Evolutionary conservation across 257 asterid genomes (phyloP).

Genomic region (Asclepias syriaca): DNA sequence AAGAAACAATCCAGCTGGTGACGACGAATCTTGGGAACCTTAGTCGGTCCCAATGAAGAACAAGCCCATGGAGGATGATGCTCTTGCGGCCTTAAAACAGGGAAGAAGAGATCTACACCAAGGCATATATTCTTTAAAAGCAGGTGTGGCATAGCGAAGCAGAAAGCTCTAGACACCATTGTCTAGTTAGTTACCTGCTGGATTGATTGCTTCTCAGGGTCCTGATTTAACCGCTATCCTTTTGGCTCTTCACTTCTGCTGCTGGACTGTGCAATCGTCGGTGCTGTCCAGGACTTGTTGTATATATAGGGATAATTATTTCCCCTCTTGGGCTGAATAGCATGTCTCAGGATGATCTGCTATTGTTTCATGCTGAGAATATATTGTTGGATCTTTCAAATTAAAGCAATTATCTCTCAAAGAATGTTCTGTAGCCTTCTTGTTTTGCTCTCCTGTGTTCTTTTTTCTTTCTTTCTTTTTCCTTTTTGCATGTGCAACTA

Average conservation of each 20-base stretch:
- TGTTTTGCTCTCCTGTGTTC: background rate
- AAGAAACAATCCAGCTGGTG: slow-evolving; percentile 18
- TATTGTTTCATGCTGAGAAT: slow-evolving; percentile 43
- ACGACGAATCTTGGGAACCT: background rate
- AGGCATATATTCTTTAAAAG: slow-evolving; percentile 41
- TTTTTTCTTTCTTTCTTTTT: background rate
- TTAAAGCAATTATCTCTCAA: slow-evolving; percentile 17
- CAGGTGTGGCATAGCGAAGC: slow-evolving; percentile 23
- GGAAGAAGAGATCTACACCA: slow-evolving; percentile 34
- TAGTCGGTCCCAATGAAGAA: background rate
- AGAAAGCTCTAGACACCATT: slow-evolving; percentile 15
- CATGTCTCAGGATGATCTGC: slow-evolving; percentile 43
- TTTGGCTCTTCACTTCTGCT: slow-evolving; percentile 29
- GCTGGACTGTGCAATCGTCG: slow-evolving; percentile 33
- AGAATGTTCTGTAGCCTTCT: slow-evolving; percentile 33
- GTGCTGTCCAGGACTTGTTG: slow-evolving; percentile 42
- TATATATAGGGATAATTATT: slow-evolving; percentile 40
- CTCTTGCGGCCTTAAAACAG: slow-evolving; percentile 22
- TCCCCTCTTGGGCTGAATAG: slow-evolving; percentile 34
- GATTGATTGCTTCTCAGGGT: slow-evolving; percentile 25
- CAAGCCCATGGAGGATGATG: slow-evolving; percentile 14
- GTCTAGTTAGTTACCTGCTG: slow-evolving; percentile 14
- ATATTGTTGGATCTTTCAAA: slow-evolving; percentile 27
- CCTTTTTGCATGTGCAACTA: too few relatives aligned
- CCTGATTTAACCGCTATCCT: slow-evolving; percentile 52